Evolutionary conservation across 148 eudicot genomes (phyloP).

Genomic region (Vaccinium macrocarpon): DNA sequence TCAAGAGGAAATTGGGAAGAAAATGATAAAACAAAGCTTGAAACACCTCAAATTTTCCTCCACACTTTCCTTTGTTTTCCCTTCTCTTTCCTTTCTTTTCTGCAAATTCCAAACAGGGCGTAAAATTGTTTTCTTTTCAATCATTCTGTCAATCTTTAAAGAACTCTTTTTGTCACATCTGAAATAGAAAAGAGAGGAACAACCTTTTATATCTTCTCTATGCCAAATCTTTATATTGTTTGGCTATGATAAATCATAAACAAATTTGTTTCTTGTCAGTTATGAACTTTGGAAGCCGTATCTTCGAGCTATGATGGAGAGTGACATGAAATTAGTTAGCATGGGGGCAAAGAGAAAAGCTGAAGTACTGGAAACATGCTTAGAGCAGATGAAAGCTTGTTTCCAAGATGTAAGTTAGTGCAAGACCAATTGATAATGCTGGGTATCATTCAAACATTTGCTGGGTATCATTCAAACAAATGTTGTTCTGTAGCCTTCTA

Average conservation of each 20-base stretch:
- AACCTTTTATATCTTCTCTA: not conserved
- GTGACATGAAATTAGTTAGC: constrained; percentile 92
- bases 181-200: no score
- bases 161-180: no score
- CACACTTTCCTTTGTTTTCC: no score
- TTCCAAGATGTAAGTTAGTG: constrained; percentile 69
- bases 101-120: no score
- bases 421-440: not conserved
- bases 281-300: constrained; percentile 96
- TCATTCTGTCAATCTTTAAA: no score
- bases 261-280: constrained; percentile 31
- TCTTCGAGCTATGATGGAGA: constrained; percentile 91
- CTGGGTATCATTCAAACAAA: not conserved
- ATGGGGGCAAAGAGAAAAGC: constrained; percentile 64
- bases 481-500: not conserved
- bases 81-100: no score
- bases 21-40: no score
- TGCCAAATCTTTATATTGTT: not conserved
- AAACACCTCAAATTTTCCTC: no score
- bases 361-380: constrained; percentile 71
- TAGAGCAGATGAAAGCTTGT: constrained; percentile 85
- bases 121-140: no score
- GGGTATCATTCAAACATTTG: not conserved
- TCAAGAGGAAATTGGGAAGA: no score
- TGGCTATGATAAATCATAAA: not conserved